phyloP scores from a whole-genome alignment of 2,329 filamentous ascomycete genomes.

The Trichoderma sp. region DNA sequence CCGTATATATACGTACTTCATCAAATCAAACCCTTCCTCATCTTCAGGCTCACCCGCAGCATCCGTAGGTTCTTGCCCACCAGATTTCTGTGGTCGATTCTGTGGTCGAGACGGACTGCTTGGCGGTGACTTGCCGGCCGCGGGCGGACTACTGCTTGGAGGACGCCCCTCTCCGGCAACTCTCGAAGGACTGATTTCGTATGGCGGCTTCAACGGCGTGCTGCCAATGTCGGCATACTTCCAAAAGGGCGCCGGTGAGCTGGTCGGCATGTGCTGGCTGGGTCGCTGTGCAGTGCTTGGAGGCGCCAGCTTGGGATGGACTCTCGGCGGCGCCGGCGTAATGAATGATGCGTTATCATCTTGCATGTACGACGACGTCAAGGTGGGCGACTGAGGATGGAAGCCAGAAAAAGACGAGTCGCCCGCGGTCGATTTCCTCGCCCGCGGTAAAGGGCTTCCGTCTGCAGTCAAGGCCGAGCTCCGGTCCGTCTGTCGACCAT shows the following conservation, averaged over 20 bases:
- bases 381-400: conserved; percentile 58
- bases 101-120: conserved; percentile 53
- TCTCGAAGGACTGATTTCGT: conserved; percentile 63
- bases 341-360: conserved; percentile 64
- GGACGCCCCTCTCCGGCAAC: conserved; percentile 42
- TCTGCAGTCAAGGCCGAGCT: conserved; percentile 49
- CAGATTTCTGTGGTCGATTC: conserved; percentile 41
- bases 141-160: conserved; percentile 61
- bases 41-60: conserved; percentile 42
- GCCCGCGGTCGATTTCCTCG: conserved; percentile 49
- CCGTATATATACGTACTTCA: conserved; percentile 48
- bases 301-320: conserved; percentile 73
- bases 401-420: conserved; percentile 52
- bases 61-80: conserved; percentile 32
- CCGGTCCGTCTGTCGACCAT: conserved; percentile 41
- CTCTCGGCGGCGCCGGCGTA: conserved; percentile 71
- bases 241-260: conserved; percentile 85
- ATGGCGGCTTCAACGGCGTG: conserved; percentile 63
- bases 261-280: conserved; percentile 83
- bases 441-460: conserved; percentile 62
- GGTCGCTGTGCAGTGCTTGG: conserved; percentile 79
- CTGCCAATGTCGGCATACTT: conserved; percentile 77
- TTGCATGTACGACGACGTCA: conserved; percentile 63
- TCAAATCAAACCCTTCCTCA: conserved; percentile 59
- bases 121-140: conserved; percentile 51